phyloP scores from a whole-genome alignment of 2,329 filamentous ascomycete genomes.

The Colletotrichum somersetense region DNA sequence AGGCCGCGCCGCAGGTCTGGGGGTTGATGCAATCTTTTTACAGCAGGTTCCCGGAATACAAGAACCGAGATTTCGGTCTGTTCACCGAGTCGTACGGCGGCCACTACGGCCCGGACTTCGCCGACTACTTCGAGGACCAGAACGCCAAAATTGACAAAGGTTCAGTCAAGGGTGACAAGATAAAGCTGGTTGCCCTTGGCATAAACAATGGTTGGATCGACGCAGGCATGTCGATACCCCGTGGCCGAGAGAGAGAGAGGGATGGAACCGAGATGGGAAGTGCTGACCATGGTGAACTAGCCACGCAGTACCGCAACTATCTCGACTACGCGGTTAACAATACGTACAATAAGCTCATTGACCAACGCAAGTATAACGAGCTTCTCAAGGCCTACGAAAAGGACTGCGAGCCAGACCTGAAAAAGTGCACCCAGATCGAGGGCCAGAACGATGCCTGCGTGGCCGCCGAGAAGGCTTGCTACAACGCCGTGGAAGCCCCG shows the following conservation, averaged over 20 bases:
- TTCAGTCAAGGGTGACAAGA: constrained; percentile 54
- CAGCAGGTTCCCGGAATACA: constrained; percentile 72
- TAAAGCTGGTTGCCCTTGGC: constrained; percentile 66
- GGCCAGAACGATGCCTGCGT: constrained; percentile 47
- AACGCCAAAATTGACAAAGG: constrained; percentile 64
- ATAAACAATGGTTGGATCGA: constrained; percentile 71
- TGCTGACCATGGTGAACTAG: not conserved
- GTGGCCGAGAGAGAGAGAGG: not conserved
- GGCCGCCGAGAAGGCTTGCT: constrained; percentile 46
- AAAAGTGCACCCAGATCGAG: constrained; percentile 41
- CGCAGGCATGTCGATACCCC: constrained; percentile 29
- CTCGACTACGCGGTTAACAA: constrained; percentile 61
- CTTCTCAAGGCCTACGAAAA: constrained; percentile 42
- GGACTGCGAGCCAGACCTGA: constrained; percentile 44
- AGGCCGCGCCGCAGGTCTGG: constrained; percentile 66
- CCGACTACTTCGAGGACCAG: constrained; percentile 67
- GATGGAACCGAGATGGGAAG: too few species aligned
- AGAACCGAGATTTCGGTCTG: constrained; percentile 68
- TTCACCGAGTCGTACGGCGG: constrained; percentile 69
- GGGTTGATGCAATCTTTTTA: constrained; percentile 72
- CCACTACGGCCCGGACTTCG: constrained; percentile 70
- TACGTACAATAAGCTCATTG: constrained; percentile 49
- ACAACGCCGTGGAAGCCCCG: constrained; percentile 45
- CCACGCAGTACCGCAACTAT: constrained; percentile 56
- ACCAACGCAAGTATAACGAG: constrained; percentile 30